Conservation (phyloP, 768 basidiomycete species). For the Pleurotus ostreatus region DNA sequence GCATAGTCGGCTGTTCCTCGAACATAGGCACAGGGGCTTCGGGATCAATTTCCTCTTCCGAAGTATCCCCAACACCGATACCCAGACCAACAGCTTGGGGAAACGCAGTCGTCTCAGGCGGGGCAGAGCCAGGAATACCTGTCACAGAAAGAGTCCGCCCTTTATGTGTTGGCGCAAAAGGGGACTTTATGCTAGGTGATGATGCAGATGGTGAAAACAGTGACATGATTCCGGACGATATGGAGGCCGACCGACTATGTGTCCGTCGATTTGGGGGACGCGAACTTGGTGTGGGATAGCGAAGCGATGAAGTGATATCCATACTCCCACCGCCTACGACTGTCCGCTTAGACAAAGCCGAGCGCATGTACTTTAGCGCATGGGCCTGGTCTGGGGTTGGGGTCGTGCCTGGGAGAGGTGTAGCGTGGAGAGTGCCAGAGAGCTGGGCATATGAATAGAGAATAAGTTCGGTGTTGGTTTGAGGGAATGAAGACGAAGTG, state of each 20-base stretch:
- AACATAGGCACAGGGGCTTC: conserved; percentile 78
- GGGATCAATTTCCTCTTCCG: conserved; percentile 49
- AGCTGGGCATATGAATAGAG: conserved; percentile 86
- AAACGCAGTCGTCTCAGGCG: neutral
- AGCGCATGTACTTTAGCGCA: conserved; percentile 43
- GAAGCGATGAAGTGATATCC: conserved; percentile 60
- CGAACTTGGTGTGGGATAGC: conserved; percentile 36
- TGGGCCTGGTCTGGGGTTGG: conserved; percentile 41
- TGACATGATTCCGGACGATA: conserved; percentile 5
- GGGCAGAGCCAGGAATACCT: conserved; percentile 4
- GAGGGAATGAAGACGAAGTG: conserved; percentile 40
- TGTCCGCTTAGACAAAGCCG: conserved; percentile 41
- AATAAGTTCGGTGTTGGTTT: conserved; percentile 60
- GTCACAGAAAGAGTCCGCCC: conserved; percentile 9
- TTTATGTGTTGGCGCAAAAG: conserved; percentile 34
- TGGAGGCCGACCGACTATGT: conserved; percentile 9
- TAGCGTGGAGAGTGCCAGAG: conserved; percentile 59
- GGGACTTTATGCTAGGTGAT: conserved; percentile 49
- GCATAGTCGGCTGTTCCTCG: conserved; percentile 79
- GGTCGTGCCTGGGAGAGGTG: conserved; percentile 33
- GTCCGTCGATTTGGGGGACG: conserved; percentile 11
- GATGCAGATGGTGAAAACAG: conserved; percentile 15
- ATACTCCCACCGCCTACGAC: conserved; percentile 73
- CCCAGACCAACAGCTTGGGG: conserved; percentile 16
- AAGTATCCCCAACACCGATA: conserved; percentile 12